Evolutionary conservation across 1,284 basidiomycete genomes (phyloP).

Genomic region (Rugosomyces carneus): DNA sequence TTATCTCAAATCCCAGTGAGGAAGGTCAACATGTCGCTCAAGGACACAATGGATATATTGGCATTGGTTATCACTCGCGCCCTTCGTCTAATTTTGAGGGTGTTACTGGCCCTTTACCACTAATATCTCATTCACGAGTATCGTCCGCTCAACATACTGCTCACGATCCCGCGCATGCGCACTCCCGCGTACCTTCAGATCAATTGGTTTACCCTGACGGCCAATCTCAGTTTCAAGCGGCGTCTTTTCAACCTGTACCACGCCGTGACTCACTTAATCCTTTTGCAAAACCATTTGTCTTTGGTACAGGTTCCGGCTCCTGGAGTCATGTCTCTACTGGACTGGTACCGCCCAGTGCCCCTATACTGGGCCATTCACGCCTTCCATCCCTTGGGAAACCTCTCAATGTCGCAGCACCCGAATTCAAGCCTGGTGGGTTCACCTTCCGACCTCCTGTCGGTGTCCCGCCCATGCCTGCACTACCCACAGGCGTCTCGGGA

Average conservation of each 20-base stretch:
- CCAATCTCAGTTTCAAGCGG: slow-evolving; percentile 12
- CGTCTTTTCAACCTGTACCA: slow-evolving; percentile 18
- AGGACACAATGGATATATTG: slow-evolving; percentile 38
- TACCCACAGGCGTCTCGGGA: slow-evolving; percentile 8
- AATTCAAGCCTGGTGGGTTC: slow-evolving; percentile 71
- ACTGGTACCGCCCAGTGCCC: slow-evolving; percentile 30
- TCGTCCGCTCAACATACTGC: slow-evolving; percentile 54
- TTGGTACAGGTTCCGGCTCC: slow-evolving; percentile 41
- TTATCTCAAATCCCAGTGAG: slow-evolving; percentile 79
- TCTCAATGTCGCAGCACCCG: slow-evolving; percentile 70
- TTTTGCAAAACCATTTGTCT: slow-evolving; percentile 74
- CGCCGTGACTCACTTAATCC: slow-evolving; percentile 58
- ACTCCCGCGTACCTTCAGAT: slow-evolving; percentile 51
- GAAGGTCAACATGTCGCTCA: slow-evolving; percentile 42
- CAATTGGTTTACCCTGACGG: slow-evolving; percentile 25
- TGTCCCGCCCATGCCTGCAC: slow-evolving; percentile 47
- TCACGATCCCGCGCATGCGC: slow-evolving; percentile 56
- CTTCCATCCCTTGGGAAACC: slow-evolving; percentile 57
- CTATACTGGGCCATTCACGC: slow-evolving; percentile 44
- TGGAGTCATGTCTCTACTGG: slow-evolving; percentile 26
- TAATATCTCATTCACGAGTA: slow-evolving; percentile 58
- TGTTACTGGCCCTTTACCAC: slow-evolving; percentile 46
- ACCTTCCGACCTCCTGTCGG: slow-evolving; percentile 66
- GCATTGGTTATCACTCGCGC: slow-evolving; percentile 31
- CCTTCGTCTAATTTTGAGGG: slow-evolving; percentile 20